Evolutionary conservation across 352 stramenopile species (phyloP).

Genomic region (Pythium phragmiticola): DNA sequence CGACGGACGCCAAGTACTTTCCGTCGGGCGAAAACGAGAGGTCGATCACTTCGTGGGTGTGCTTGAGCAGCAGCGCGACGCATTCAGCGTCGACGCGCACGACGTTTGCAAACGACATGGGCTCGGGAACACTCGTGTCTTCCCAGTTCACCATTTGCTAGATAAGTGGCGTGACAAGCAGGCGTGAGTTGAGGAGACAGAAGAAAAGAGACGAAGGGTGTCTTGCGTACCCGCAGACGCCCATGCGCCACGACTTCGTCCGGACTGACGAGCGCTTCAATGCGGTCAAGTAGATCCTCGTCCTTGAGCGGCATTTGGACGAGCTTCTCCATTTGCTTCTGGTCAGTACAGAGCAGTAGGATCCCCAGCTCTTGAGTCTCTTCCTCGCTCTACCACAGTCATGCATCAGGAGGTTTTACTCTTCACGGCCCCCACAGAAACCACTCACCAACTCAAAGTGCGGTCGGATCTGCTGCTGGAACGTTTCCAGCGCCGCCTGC

Average conservation of each 20-base stretch:
- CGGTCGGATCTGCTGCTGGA: conserved; percentile 67
- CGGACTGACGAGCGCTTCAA: conserved; percentile 60
- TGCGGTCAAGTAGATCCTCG: conserved; percentile 36
- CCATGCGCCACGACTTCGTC: conserved; percentile 69
- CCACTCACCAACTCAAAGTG: conserved; percentile 34
- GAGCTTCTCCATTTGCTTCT: conserved; percentile 33
- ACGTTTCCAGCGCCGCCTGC: conserved; percentile 42
- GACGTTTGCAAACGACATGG: conserved; percentile 11
- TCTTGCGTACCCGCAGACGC: conserved; percentile 40
- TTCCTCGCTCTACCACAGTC: conserved; percentile 31
- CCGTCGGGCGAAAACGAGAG: conserved; percentile 82
- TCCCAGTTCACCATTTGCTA: conserved; percentile 50
- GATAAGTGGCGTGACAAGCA: background rate
- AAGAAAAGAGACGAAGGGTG: background rate
- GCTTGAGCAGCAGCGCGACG: conserved; percentile 40
- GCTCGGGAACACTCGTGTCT: conserved; percentile 27
- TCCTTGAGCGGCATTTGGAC: conserved; percentile 46
- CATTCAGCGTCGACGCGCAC: conserved; percentile 36
- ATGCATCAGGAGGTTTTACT: too few species aligned
- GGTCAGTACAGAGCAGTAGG: conserved; percentile 57
- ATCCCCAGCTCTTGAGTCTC: conserved; percentile 54
- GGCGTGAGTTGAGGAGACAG: background rate
- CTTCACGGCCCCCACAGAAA: background rate
- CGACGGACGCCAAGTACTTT: conserved; percentile 70
- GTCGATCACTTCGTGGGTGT: conserved; percentile 62